Conservation (phyloP, 2,329 filamentous ascomycete genomes). For the Apiospora sp. region DNA sequence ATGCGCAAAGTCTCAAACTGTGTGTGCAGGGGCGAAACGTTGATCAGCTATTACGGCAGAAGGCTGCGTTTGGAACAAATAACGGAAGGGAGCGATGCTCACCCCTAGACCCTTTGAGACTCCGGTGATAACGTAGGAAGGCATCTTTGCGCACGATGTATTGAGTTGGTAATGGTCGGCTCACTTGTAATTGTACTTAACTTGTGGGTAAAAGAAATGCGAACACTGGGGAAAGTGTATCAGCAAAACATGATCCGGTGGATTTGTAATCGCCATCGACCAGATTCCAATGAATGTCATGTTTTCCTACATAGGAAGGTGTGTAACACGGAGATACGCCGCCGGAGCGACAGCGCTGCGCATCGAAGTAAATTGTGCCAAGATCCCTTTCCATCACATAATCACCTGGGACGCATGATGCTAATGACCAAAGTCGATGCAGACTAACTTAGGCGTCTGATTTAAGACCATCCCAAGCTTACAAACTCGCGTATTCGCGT, state of each 20-base stretch:
- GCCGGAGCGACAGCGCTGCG: too few species aligned
- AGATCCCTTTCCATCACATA: neutral
- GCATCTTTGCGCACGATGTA: slow-evolving; percentile 28
- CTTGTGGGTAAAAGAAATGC: too few species aligned
- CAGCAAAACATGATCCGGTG: neutral
- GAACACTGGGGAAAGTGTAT: neutral
- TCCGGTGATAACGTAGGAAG: slow-evolving; percentile 34
- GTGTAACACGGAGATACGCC: too few species aligned
- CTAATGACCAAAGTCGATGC: too few species aligned
- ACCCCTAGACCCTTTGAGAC: slow-evolving; percentile 35
- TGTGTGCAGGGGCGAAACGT: neutral
- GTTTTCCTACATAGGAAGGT: neutral
- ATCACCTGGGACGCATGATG: neutral
- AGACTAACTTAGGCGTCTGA: too few species aligned
- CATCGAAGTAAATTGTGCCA: too few species aligned
- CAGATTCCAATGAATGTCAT: neutral
- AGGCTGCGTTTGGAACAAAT: neutral
- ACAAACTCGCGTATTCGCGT: neutral
- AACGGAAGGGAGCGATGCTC: slow-evolving; percentile 1
- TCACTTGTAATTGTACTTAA: neutral
- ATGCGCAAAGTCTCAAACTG: slow-evolving; percentile 59
- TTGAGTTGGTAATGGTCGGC: neutral
- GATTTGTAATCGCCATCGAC: neutral
- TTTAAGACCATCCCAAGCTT: neutral
- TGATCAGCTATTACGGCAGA: neutral